Evolutionary conservation across 176 grass and related monocot genomes (phyloP).

Genomic region (Eremochloa ophiuroides): DNA sequence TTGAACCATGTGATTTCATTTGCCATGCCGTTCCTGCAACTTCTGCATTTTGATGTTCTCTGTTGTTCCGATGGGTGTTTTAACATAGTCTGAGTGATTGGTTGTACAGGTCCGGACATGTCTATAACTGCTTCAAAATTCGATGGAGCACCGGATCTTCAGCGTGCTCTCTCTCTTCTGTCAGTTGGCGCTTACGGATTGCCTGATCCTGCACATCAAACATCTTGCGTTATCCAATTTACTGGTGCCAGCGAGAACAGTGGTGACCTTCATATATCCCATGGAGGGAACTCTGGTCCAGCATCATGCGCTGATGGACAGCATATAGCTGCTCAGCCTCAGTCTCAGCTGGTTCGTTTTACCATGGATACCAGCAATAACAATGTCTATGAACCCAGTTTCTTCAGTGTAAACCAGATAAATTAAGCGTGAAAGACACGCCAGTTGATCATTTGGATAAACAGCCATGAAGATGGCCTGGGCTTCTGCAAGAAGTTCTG

Average conservation of each 20-base stretch:
- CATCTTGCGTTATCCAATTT: constrained; percentile 43
- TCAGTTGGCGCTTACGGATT: constrained; percentile 67
- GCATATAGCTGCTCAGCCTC: constrained; percentile 6
- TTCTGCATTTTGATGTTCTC: constrained; percentile 6
- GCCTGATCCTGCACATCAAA: constrained; percentile 45
- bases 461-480: constrained; percentile 6
- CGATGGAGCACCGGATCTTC: constrained; percentile 95
- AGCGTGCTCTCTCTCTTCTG: constrained; percentile 98
- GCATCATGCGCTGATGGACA: constrained; percentile 28
- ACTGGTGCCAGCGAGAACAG: constrained; percentile 36
- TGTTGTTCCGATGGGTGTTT: background rate
- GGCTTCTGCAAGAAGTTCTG: constrained; percentile 12
- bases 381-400: constrained; percentile 34
- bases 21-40: background rate
- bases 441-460: constrained; percentile 11
- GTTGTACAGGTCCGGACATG: constrained; percentile 44
- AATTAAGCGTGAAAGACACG: constrained; percentile 2
- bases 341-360: constrained; percentile 34
- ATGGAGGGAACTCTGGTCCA: constrained; percentile 29
- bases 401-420: constrained; percentile 39
- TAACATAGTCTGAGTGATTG: constrained; percentile 8
- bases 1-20: background rate
- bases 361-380: constrained; percentile 30
- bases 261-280: constrained; percentile 17
- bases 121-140: constrained; percentile 62